Percentiles rank a stretch among this genome's conserved stretches.
These are phyloP conservation scores for Cercospora zeae-maydis DNA, from an alignment of 2,329 filamentous ascomycete genomes.

Conservation along the genomic window DNA sequence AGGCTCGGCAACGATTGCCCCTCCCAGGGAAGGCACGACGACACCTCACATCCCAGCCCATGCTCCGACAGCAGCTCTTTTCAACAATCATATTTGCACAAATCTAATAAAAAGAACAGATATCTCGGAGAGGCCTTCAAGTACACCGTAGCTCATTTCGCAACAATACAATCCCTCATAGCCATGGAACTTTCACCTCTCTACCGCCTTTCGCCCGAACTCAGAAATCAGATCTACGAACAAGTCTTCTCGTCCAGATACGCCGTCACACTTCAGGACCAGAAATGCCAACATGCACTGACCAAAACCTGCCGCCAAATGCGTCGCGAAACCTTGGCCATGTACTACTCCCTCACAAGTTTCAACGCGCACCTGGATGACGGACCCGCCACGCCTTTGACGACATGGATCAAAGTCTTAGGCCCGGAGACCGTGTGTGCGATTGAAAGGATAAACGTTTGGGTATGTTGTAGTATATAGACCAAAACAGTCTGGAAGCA, in stretches of 20 bases:
- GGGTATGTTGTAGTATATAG: slow-evolving; percentile 13
- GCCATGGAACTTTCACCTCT: slow-evolving; percentile 1
- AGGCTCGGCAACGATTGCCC: neutral
- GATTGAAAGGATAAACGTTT: slow-evolving; percentile 26
- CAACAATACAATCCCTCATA: neutral
- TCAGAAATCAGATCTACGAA: slow-evolving; percentile 26
- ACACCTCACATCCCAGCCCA: neutral
- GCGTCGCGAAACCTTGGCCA: slow-evolving; percentile 22
- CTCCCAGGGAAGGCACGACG: neutral
- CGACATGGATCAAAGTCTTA: slow-evolving; percentile 21
- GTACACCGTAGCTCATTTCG: neutral
- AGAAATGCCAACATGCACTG: slow-evolving; percentile 20
- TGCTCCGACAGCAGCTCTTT: neutral
- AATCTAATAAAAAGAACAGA: neutral
- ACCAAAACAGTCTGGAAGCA: neutral
- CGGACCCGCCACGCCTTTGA: slow-evolving; percentile 25
- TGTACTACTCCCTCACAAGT: slow-evolving; percentile 24
- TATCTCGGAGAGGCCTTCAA: neutral
- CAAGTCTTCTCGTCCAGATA: slow-evolving; percentile 23
- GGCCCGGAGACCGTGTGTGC: slow-evolving; percentile 17
- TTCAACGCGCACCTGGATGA: slow-evolving; percentile 33
- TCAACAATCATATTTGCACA: neutral
- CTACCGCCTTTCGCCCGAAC: slow-evolving; percentile 16
- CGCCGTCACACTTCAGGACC: slow-evolving; percentile 20
- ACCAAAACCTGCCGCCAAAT: slow-evolving; percentile 26